Conservation (phyloP, 768 basidiomycete genomes). For the Multifurca ochricompacta region DNA sequence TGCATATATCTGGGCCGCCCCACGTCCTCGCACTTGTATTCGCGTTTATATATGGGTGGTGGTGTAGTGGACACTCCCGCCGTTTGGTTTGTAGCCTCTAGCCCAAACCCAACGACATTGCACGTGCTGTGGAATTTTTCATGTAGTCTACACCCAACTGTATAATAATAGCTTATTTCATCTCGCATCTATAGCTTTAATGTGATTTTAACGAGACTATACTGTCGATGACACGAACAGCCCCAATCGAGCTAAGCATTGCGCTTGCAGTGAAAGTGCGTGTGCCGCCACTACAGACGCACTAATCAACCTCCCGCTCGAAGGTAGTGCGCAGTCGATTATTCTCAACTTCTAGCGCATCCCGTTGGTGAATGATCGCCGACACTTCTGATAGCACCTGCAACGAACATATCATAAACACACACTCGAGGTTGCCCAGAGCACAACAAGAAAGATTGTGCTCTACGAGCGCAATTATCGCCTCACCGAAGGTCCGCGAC, state of each 20-base stretch:
- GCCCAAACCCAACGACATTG: neutral
- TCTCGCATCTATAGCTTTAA: neutral
- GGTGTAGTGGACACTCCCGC: no score
- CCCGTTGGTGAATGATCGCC: slow-evolving; percentile 1
- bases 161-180: neutral
- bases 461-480: no score
- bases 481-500: slow-evolving; percentile 1
- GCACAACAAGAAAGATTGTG: neutral
- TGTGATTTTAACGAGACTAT: neutral
- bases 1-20: no score
- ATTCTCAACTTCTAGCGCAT: slow-evolving; percentile 4
- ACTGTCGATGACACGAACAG: neutral
- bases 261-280: no score
- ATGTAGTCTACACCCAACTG: neutral
- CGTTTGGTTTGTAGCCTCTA: neutral
- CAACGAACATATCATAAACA: neutral
- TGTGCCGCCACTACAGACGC: neutral
- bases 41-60: no score
- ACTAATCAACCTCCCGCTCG: neutral
- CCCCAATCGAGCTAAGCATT: neutral
- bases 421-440: no score
- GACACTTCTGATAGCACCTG: slow-evolving; percentile 6
- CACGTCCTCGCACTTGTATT: no score
- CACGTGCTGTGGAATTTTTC: neutral
- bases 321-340: neutral